Base-by-base conservation (phyloP, 2,329 filamentous ascomycete genomes). In the Boeremia lycopersici region DNA sequence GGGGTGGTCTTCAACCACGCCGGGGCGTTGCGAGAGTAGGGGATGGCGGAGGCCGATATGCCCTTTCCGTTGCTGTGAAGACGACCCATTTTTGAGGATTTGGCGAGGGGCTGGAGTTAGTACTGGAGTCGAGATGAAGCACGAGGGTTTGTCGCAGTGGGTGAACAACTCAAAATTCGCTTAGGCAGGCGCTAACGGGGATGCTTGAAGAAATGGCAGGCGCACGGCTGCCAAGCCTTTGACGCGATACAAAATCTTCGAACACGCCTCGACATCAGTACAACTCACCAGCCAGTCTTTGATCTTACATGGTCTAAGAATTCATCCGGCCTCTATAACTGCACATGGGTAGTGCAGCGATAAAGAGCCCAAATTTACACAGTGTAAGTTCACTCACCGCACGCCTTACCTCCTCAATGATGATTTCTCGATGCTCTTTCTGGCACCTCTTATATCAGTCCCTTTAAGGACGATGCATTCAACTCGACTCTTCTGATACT, bases 41-140 rank as follows among this genome's bases (percentile, higher is more conserved):
- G 95, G 82, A 98, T 83, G 76, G 95, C 91, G 64, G 91, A 96
- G 83, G 91, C 82, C 70, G 91, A 92, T 83, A 99, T 99, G 82
- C 95, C 96, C 91, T 98, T 98, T 85, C 95, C 93, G 77, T 97
- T 96, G 87, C 86, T 90, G 89, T 99, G 96, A 89, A 98, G 89
- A 86, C 93, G 89, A 89, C 93, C 91, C 91, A 96, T 96, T 70
- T 81, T 90, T 81, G 68, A 72, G 57, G 58, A 56, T 65, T 64
- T 62, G 64, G 64, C 60, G 63, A 56, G 56, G 54, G 60, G 48
- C 59, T 50, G 52, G 61, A 61, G 61, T 60, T 56, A 52, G 53
- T 56, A 51, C 47, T 50, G 44, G 39, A 50, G 47, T 46, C 53
- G 53, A 48, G 53, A 48, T 44, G 53, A 44, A 33, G 36, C 31